Conservation (phyloP, 768 basidiomycete genomes). For the Kwoniella sp. region DNA sequence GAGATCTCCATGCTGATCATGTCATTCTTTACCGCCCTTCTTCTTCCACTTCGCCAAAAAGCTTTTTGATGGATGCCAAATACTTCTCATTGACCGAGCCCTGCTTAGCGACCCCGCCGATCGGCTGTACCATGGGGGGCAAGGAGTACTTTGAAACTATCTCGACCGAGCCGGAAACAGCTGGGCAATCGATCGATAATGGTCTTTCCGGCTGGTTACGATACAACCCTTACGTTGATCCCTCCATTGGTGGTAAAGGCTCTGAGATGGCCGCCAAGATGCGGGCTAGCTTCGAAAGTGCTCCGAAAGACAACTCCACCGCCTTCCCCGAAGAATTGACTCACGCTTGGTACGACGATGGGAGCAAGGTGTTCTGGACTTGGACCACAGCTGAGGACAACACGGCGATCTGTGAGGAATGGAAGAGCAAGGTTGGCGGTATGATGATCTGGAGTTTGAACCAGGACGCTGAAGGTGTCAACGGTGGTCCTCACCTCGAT, state of each 20-base stretch:
- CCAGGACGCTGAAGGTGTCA: slow-evolving; percentile 19
- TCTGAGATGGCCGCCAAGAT: background rate
- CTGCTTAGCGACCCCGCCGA: slow-evolving; percentile 3
- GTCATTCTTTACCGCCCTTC: no score
- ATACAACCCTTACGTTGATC: slow-evolving; percentile 19
- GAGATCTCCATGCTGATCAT: no score
- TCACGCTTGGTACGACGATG: slow-evolving; percentile 25
- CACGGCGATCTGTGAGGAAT: slow-evolving; percentile 24
- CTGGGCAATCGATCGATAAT: slow-evolving; percentile 12
- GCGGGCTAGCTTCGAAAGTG: background rate
- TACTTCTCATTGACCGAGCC: slow-evolving; percentile 24
- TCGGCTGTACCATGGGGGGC: slow-evolving; percentile 31
- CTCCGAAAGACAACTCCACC: background rate
- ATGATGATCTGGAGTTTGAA: slow-evolving; percentile 40
- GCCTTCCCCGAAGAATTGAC: slow-evolving; percentile 11
- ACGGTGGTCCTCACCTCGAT: slow-evolving; percentile 18
- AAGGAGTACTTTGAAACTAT: slow-evolving; percentile 6
- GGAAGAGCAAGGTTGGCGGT: slow-evolving; percentile 32
- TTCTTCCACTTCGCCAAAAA: no score
- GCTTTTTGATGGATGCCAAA: slow-evolving; percentile 33
- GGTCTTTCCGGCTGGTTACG: slow-evolving; percentile 17
- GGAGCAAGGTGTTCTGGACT: slow-evolving; percentile 34
- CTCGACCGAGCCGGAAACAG: background rate
- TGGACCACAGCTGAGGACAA: slow-evolving; percentile 35
- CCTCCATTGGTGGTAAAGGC: background rate